A percentile compares a stretch with the other conserved stretches of the same genome.
These are phyloP conservation scores for Hibiscus tridactylites DNA, from an alignment of 345 rosid species.

Conservation along the genomic window DNA sequence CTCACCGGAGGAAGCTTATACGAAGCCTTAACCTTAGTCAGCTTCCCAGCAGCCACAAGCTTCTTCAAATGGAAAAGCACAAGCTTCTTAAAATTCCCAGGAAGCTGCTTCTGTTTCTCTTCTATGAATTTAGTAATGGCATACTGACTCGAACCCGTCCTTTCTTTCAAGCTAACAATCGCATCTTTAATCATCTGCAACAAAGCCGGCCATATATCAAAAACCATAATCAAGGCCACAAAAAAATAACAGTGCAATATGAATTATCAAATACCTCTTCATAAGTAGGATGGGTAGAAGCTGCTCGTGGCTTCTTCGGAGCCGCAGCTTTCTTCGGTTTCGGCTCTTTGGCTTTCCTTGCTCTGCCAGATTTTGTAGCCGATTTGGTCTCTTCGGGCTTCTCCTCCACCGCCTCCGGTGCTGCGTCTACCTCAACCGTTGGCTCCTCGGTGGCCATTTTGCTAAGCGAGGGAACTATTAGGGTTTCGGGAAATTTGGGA, in stretches of 20 bases:
- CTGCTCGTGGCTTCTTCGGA: conserved; percentile 27
- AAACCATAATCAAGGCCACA: conserved; percentile 15
- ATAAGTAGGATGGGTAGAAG: conserved; percentile 57
- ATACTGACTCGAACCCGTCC: conserved; percentile 79
- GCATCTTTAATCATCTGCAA: conserved; percentile 76
- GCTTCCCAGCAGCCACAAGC: conserved; percentile 52
- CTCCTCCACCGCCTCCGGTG: conserved; percentile 11
- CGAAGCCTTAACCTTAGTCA: conserved; percentile 67
- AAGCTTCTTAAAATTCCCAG: conserved; percentile 57
- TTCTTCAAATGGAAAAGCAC: conserved; percentile 54
- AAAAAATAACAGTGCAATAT: background rate
- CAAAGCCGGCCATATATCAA: background rate
- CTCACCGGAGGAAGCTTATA: conserved; percentile 52
- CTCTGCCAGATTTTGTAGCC: conserved; percentile 24
- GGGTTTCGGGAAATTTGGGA: background rate
- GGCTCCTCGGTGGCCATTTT: conserved; percentile 45
- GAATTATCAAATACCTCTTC: conserved; percentile 44
- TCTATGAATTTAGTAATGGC: conserved; percentile 79
- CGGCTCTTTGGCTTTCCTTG: conserved; percentile 42
- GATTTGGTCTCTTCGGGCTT: conserved; percentile 28
- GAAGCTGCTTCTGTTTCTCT: conserved; percentile 64
- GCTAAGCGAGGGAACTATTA: background rate
- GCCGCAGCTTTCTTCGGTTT: conserved; percentile 42
- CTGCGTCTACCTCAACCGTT: conserved; percentile 23
- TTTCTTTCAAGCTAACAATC: conserved; percentile 62